These are phyloP conservation scores for Inga laurina DNA, from an alignment of 306 rosid species.

Conservation along the genomic window DNA sequence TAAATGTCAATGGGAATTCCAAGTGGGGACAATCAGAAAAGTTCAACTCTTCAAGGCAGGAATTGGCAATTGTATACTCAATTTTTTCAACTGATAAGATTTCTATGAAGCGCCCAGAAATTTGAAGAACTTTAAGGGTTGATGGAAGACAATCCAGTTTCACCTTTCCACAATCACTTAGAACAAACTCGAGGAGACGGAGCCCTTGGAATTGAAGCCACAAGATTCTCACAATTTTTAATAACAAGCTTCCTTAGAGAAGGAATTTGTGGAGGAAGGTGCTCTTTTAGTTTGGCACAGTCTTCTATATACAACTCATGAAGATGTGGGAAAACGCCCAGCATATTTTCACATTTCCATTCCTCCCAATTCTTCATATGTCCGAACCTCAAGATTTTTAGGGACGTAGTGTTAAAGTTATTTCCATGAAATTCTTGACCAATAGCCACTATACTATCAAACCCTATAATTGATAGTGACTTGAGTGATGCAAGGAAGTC, in stretches of 20 bases:
- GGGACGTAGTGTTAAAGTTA: neutral
- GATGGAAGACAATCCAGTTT: neutral
- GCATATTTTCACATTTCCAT: neutral
- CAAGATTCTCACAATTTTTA: neutral
- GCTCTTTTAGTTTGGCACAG: neutral
- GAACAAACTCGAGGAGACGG: neutral
- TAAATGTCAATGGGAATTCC: neutral
- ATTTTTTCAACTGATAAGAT: neutral
- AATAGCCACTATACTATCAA: neutral
- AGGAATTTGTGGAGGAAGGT: neutral
- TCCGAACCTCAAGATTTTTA: neutral
- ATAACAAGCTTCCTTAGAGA: neutral
- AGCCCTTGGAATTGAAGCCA: neutral
- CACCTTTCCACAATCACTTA: neutral
- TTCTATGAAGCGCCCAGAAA: neutral
- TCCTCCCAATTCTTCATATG: neutral
- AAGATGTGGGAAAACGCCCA: neutral
- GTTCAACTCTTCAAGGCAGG: neutral
- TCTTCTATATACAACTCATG: neutral
- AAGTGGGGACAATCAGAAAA: neutral
- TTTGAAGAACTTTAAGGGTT: neutral
- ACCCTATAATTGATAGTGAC: neutral
- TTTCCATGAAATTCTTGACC: slow-evolving; percentile 1
- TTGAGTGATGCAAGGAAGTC: neutral
- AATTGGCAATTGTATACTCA: neutral